A percentile compares a stretch with the other conserved stretches of the same genome.
These are phyloP conservation scores for Trichoderma erinaceum DNA, from an alignment of 495 filamentous ascomycete species.

Conservation along the genomic window DNA sequence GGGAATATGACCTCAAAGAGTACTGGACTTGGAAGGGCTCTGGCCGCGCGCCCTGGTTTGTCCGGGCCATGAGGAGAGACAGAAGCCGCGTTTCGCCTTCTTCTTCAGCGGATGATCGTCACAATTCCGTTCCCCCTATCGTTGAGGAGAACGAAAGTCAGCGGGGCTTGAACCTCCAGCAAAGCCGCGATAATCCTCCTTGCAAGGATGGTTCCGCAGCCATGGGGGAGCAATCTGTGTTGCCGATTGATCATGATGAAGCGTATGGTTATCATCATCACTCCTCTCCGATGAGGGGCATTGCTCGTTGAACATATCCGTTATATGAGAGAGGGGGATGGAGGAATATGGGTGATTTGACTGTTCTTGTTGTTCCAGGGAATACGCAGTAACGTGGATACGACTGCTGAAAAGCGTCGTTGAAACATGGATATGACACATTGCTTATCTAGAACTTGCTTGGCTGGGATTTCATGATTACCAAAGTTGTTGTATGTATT, in stretches of 20 bases:
- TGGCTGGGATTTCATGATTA: background rate
- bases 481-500: background rate
- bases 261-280: background rate
- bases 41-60: constrained; percentile 29
- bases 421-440: background rate
- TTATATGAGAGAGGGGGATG: background rate
- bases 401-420: background rate
- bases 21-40: constrained; percentile 61
- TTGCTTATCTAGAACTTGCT: background rate
- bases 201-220: background rate
- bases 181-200: background rate
- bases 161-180: background rate
- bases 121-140: background rate
- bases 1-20: constrained; percentile 67
- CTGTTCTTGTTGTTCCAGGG: background rate
- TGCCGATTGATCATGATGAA: background rate
- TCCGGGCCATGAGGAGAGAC: constrained; percentile 22
- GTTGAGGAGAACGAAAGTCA: background rate
- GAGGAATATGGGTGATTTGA: background rate
- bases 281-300: background rate
- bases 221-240: background rate
- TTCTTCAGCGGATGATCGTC: background rate
- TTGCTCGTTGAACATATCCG: background rate
- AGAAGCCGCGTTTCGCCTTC: background rate
- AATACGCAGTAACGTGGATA: background rate